A percentile compares a stretch with the other conserved stretches of the same genome.
These are phyloP conservation scores for Wickerhamiella azymoides DNA, from an alignment of 805 yeast genomes.

Conservation along the genomic window DNA sequence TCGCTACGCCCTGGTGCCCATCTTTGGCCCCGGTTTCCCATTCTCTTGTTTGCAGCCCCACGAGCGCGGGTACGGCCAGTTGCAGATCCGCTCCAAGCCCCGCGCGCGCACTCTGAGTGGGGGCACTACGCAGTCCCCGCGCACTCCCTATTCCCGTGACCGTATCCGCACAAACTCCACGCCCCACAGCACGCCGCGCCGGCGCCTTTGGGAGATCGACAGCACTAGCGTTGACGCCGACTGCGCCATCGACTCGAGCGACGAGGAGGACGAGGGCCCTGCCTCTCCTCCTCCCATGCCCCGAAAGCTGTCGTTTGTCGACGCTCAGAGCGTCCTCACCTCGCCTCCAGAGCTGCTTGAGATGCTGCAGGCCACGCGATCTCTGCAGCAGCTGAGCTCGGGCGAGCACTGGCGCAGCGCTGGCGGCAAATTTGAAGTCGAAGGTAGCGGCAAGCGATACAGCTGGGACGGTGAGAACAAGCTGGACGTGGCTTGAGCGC, in stretches of 20 bases:
- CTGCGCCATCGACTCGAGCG: constrained; percentile 15
- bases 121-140: constrained; percentile 1
- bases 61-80: constrained; percentile 52
- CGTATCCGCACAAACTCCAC: neutral
- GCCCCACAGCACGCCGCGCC: neutral
- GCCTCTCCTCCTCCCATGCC: constrained; percentile 25
- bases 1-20: constrained; percentile 59
- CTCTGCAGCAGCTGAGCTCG: constrained; percentile 28
- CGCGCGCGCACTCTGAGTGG: neutral
- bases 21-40: constrained; percentile 64
- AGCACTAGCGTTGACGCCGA: neutral
- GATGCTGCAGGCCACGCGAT: constrained; percentile 30
- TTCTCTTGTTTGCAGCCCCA: constrained; percentile 43
- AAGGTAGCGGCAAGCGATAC: constrained; percentile 24
- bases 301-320: constrained; percentile 18
- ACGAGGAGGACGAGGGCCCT: constrained; percentile 14
- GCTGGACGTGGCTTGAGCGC: constrained; percentile 14
- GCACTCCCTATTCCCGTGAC: neutral
- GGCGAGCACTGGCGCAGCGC: constrained; percentile 18
- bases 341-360: constrained; percentile 27
- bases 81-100: constrained; percentile 24
- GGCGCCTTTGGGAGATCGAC: neutral
- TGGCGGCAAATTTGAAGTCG: constrained; percentile 28
- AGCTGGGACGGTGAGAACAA: constrained; percentile 28
- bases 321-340: constrained; percentile 16